Conservation (phyloP, 306 rosid genomes). For the Cotoneaster glaucophyllus region DNA sequence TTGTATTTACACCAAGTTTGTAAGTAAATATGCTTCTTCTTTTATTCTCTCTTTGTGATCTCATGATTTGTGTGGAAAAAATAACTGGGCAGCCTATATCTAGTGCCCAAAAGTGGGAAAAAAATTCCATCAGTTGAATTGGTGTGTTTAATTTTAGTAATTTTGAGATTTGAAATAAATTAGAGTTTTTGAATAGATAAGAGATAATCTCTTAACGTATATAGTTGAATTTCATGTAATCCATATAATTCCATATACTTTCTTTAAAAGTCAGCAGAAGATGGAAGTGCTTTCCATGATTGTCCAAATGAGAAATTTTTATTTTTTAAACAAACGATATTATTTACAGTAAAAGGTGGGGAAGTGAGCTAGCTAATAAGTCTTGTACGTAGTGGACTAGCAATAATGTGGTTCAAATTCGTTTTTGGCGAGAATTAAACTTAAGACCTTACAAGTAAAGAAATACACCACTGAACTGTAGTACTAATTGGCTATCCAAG, state of each 20-base stretch:
- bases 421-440: no score
- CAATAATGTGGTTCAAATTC: no score
- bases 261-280: neutral
- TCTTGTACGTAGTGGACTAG: no score
- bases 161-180: neutral
- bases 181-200: neutral
- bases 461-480: no score
- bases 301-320: neutral
- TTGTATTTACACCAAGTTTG: conserved; percentile 23
- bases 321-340: no score
- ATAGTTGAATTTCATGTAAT: neutral
- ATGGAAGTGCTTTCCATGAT: neutral
- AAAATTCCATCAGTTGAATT: neutral
- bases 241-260: neutral
- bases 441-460: no score
- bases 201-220: neutral
- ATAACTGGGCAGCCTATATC: conserved; percentile 4
- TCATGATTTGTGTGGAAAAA: neutral
- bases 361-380: no score
- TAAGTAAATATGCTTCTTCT: conserved; percentile 13
- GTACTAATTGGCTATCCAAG: neutral
- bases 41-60: neutral
- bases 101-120: neutral
- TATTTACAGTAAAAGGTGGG: no score
- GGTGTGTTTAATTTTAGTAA: neutral